These are phyloP conservation scores for Neohortaea acidophila DNA, from an alignment of 495 filamentous ascomycete genomes.

Conservation along the genomic window DNA sequence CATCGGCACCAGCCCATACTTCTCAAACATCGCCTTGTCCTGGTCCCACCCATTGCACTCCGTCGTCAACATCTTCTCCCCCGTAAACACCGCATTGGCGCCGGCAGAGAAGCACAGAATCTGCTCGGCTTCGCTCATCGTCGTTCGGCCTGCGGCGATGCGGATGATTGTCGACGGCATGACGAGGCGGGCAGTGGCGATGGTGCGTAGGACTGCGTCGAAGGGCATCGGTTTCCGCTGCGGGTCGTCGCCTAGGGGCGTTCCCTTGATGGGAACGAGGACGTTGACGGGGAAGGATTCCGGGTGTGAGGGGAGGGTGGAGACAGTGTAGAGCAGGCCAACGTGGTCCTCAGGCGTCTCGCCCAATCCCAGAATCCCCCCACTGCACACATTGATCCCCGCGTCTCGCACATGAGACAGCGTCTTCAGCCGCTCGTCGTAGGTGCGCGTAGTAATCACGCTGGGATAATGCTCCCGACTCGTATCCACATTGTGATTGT, in stretches of 20 bases:
- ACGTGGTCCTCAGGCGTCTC: conserved; percentile 62
- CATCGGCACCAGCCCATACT: conserved; percentile 63
- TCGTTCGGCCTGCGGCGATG: conserved; percentile 63
- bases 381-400: conserved; percentile 72
- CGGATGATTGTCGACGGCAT: conserved; percentile 70
- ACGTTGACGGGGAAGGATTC: conserved; percentile 79
- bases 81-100: conserved; percentile 78
- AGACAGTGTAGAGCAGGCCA: conserved; percentile 61
- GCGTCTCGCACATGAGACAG: conserved; percentile 62
- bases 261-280: conserved; percentile 72
- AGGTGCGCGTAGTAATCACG: conserved; percentile 65
- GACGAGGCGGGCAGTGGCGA: conserved; percentile 62
- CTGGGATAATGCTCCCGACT: conserved; percentile 69
- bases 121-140: conserved; percentile 68
- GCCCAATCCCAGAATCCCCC: conserved; percentile 66
- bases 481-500: conserved; percentile 84
- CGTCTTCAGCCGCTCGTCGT: conserved; percentile 67
- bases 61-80: conserved; percentile 84
- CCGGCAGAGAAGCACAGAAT: conserved; percentile 71
- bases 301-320: conserved; percentile 59
- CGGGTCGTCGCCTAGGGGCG: conserved; percentile 49
- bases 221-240: conserved; percentile 48
- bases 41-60: conserved; percentile 80
- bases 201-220: conserved; percentile 53
- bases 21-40: conserved; percentile 61